Evolutionary conservation across 2,329 filamentous ascomycete species (phyloP), one percentile per base, ranked within the genome.

Genomic region (Fusarium sp.): DNA sequence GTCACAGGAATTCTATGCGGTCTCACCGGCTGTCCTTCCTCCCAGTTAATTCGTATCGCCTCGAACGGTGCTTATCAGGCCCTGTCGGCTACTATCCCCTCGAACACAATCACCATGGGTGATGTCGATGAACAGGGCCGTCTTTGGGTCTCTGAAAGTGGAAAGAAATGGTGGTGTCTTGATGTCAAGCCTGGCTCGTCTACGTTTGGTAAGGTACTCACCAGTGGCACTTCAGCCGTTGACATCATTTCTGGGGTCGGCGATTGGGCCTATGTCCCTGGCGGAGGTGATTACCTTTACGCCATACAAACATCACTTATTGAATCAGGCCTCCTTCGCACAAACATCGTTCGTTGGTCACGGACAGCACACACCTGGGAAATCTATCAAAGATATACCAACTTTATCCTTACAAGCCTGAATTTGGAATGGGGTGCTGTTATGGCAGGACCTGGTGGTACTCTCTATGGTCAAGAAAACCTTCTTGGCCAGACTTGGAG

Each of bases 291-390:
- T 18, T 59, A 59, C 27, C 42, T 59, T 6, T 59, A 59, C 20
- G 47, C 57, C 16, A 12, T 59, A 5, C 57, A 43, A 30, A 30
- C 49, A 11, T 65, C 63, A 2, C 6, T 59, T 18, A 32, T 67
- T 18, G 42, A 55, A 9, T 53, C 50, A 9, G 58, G 56, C 5
- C 51, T 68, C 15, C 22, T 61, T 4, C 24, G 52, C 2, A 66
- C 54, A 8, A 72, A 65, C 20, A 47, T 71, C 2, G 51, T 66
- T 9, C 61, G 70, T 2, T 68, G 66, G 60, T 63, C 53, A 12
- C 29, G 54, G 9, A 43, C 55, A 5, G 59, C 66, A 3, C 38
- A 51, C 3, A 61, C 9, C 5, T 72, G 69, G 66, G 50, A 45
- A 12, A 40, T 42, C 4, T 51, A 57, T 18, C 62, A 52, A 11